Evolutionary conservation across 148 eudicot genomes (phyloP), one percentile per base, ranked within the genome.

Genomic region (Chenopodium formosanum): DNA sequence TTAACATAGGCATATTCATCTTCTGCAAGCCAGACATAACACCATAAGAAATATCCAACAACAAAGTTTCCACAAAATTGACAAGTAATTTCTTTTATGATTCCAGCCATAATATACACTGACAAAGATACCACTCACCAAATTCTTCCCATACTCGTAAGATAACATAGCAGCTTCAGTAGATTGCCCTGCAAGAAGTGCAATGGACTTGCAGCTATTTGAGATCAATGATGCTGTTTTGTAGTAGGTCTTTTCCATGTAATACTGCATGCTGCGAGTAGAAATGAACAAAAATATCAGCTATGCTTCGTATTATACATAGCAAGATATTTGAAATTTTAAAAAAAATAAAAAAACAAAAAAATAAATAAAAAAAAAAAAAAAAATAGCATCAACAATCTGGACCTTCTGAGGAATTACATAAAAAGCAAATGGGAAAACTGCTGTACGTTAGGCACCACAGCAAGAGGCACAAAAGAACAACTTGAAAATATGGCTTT

Each of bases 141-240:
- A 90, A 88, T 93, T 95, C 80, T 89, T 95, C 77, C 98, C 98
- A 81, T 95, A 95, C 53, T 93, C 97, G 81, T 76, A 92, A 48
- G 98, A 97, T 86, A 93, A 79, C 20, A 84, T 86, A 65, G 97
- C 89, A 83, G 92, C 94, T 83, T 95, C 98, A 4, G 97, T 83
- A 63, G 93, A 89, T 85, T 95, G 96, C 77, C 97, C 98, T 37
- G 96, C 91, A 77, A 95, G 94, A 83, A 95, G 91, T 70, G 98
- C 98, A 89, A 93, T 88, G 27, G 98, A 92, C 82, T 95, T 92
- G 91, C 94, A 95, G 87, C 98, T 95, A 87, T 95, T 95, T 69
- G 98, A 93, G 74, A 95, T 92, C 80, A 95, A 84, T 20, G 98
- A 93, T 19, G 97, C 98, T 29, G 97, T 95, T 88, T 95, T 95